Percentiles rank a stretch among this genome's conserved stretches.
These are phyloP conservation scores for Lactarius sanguifluus DNA, from an alignment of 768 basidiomycete species.

Conservation along the genomic window DNA sequence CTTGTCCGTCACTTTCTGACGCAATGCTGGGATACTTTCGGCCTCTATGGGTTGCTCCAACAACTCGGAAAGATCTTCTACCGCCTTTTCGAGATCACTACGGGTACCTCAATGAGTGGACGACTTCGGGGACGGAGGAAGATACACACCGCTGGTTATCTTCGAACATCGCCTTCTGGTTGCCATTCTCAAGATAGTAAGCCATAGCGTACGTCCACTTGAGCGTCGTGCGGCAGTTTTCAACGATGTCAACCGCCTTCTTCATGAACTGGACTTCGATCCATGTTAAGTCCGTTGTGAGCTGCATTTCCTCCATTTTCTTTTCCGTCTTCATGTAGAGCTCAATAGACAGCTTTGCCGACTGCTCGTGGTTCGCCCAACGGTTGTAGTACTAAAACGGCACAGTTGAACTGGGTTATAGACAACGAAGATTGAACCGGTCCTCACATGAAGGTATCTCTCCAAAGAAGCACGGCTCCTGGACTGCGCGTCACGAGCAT, in stretches of 20 bases:
- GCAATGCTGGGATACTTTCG: slow-evolving; percentile 73
- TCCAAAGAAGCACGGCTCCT: slow-evolving; percentile 88
- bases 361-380: slow-evolving; percentile 99
- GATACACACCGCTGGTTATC: slow-evolving; percentile 84
- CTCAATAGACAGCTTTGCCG: slow-evolving; percentile 93
- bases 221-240: slow-evolving; percentile 89
- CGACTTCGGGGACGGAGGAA: not conserved
- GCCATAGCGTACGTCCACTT: slow-evolving; percentile 99
- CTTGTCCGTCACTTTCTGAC: slow-evolving; percentile 95
- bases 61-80: slow-evolving; percentile 91
- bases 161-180: slow-evolving; percentile 93
- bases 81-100: slow-evolving; percentile 91
- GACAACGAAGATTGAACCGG: slow-evolving; percentile 1
- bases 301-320: slow-evolving; percentile 99
- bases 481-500: slow-evolving; percentile 90
- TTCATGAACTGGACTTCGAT: slow-evolving; percentile 99
- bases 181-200: slow-evolving; percentile 88
- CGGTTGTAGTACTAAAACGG: slow-evolving; percentile 90
- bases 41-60: slow-evolving; percentile 90
- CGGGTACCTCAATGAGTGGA: slow-evolving; percentile 18
- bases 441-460: slow-evolving; percentile 88
- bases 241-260: slow-evolving; percentile 92
- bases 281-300: slow-evolving; percentile 89
- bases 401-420: slow-evolving; percentile 5
- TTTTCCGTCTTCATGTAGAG: slow-evolving; percentile 95